Percentiles rank a stretch among this genome's conserved stretches.
These are phyloP conservation scores for Cicer bijugum DNA, from an alignment of 306 rosid species.

Conservation along the genomic window DNA sequence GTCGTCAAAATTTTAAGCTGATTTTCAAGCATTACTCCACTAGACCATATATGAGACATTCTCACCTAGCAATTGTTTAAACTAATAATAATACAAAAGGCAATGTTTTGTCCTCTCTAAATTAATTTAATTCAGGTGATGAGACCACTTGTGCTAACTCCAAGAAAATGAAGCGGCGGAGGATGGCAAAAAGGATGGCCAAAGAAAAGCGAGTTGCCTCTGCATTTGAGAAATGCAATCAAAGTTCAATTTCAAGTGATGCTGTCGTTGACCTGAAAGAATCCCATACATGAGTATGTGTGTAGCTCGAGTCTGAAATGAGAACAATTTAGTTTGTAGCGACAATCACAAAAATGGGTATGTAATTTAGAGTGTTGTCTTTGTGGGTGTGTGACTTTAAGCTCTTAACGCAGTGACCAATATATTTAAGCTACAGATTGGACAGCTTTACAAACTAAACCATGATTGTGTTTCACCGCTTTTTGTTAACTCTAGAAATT, in stretches of 20 bases:
- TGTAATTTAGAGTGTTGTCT: not conserved
- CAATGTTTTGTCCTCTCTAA: not conserved
- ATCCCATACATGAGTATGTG: not conserved
- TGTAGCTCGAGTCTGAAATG: not conserved
- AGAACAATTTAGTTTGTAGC: not conserved
- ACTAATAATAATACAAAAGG: not conserved
- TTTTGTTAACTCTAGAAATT: not conserved
- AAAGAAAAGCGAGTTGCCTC: conserved; percentile 43
- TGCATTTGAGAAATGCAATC: conserved; percentile 27
- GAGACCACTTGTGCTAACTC: conserved; percentile 6
- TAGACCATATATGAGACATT: not conserved
- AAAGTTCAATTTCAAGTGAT: conserved; percentile 32
- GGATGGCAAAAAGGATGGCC: conserved; percentile 60
- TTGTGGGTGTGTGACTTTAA: not conserved
- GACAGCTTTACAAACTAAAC: not conserved
- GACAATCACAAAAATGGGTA: not conserved
- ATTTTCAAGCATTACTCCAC: not conserved
- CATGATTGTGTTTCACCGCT: not conserved
- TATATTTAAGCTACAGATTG: not conserved
- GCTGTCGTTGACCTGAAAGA: conserved; percentile 13
- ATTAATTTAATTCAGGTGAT: conserved; percentile 47
- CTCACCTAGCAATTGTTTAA: not conserved
- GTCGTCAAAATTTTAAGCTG: not conserved
- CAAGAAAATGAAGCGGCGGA: conserved; percentile 58
- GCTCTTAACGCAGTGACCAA: not conserved